Conservation (phyloP, 179 eudicot genomes). For the Silene coronaria region DNA sequence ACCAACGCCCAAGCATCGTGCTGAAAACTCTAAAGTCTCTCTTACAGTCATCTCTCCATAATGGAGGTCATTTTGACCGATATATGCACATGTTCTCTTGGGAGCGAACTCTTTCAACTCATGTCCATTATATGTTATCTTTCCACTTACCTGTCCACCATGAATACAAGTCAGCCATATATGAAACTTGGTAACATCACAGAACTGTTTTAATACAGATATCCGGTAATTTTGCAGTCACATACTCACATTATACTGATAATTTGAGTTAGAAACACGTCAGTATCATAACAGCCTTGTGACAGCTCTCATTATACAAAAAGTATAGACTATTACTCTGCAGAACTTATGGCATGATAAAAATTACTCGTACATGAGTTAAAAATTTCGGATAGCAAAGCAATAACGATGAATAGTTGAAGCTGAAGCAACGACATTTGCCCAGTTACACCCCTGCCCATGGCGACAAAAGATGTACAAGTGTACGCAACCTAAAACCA, state of each 20-base stretch:
- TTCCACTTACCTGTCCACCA: conserved; percentile 41
- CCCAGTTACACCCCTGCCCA: no score
- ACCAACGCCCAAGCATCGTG: conserved; percentile 73
- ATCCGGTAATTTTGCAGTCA: not conserved
- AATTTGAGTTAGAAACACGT: no score
- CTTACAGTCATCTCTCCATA: conserved; percentile 74
- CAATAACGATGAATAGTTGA: no score
- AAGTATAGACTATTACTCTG: no score
- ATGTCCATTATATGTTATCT: conserved; percentile 63
- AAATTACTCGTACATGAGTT: no score
- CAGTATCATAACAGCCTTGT: no score
- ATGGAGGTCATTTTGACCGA: conserved; percentile 67
- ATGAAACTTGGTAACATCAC: not conserved
- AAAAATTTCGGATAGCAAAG: no score
- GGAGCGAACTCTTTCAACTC: conserved; percentile 62
- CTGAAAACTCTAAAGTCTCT: conserved; percentile 73
- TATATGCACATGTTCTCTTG: conserved; percentile 62
- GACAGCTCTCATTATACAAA: no score
- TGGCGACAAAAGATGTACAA: no score
- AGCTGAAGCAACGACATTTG: no score
- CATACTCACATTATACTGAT: not conserved
- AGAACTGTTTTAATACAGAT: not conserved
- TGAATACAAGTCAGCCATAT: not conserved
- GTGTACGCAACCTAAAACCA: no score
- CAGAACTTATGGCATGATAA: no score